These are phyloP conservation scores for Thraustochytrium sp. DNA, from an alignment of 352 stramenopile species.

Conservation along the genomic window DNA sequence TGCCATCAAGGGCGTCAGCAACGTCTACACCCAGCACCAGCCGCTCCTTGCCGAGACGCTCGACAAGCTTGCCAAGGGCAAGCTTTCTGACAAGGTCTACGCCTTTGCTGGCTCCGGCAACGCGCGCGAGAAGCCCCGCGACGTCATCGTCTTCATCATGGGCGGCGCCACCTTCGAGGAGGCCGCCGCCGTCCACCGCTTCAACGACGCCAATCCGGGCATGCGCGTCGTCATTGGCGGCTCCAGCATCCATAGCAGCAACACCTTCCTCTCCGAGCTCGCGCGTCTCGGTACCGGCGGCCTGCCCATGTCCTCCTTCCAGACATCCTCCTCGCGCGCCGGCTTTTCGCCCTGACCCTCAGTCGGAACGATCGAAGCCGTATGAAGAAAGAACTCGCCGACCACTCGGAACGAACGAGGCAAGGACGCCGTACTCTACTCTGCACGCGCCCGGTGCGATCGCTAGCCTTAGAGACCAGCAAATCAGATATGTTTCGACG, in stretches of 20 bases:
- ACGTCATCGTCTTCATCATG: constrained; percentile 95
- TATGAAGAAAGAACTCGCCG: too few species aligned
- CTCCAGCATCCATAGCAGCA: constrained; percentile 93
- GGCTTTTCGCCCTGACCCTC: too few species aligned
- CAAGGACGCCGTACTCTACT: too few species aligned
- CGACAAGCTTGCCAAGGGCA: constrained; percentile 63
- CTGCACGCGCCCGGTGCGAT: too few species aligned
- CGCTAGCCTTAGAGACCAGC: too few species aligned
- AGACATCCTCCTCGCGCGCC: too few species aligned
- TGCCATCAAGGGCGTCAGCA: constrained; percentile 84
- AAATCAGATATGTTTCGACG: too few species aligned
- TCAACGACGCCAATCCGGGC: constrained; percentile 78
- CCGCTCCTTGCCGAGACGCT: constrained; percentile 90
- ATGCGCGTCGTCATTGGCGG: constrained; percentile 87
- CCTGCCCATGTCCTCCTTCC: constrained; percentile 12
- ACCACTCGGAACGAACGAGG: too few species aligned
- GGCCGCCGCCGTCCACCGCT: constrained; percentile 90
- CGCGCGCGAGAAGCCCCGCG: constrained; percentile 40
- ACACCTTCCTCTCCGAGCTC: constrained; percentile 75
- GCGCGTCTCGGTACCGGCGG: constrained; percentile 26
- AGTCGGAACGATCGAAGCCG: too few species aligned
- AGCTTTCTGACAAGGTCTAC: constrained; percentile 61
- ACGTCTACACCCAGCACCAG: constrained; percentile 98
- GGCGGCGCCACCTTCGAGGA: constrained; percentile 98
- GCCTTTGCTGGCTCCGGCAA: constrained; percentile 44